Conservation (phyloP, 225 moss, liverwort and hornwort species). For the Pseudoscleropodium purum region DNA sequence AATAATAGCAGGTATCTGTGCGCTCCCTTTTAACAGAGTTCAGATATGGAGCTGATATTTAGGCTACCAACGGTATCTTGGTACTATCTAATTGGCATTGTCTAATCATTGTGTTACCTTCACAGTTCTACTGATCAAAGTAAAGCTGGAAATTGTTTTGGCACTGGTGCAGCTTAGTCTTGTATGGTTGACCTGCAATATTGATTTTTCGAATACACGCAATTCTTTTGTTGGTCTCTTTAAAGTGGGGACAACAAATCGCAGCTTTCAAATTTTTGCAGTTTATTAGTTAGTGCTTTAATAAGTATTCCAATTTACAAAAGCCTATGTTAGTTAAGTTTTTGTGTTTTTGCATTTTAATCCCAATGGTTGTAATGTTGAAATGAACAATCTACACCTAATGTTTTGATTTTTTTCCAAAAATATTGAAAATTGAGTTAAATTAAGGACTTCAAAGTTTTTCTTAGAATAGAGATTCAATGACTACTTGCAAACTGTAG, state of each 20-base stretch:
- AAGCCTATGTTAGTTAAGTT: background rate
- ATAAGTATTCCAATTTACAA: background rate
- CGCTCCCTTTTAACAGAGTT: conserved; percentile 28
- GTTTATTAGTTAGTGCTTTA: background rate
- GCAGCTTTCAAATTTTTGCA: background rate
- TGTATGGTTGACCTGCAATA: background rate
- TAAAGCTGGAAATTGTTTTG: background rate
- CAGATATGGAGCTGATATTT: conserved; percentile 28
- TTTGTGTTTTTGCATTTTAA: no score
- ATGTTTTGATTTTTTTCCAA: no score
- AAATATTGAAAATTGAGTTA: no score
- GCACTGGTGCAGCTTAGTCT: background rate
- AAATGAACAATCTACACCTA: no score
- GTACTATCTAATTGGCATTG: background rate
- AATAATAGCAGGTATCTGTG: conserved; percentile 43
- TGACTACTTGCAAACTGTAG: no score
- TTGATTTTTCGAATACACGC: background rate
- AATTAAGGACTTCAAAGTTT: no score
- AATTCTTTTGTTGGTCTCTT: background rate
- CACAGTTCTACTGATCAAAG: background rate
- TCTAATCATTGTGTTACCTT: background rate
- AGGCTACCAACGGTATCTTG: background rate
- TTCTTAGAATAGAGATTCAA: no score
- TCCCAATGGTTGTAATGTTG: no score
- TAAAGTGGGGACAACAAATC: background rate